phyloP scores from a whole-genome alignment of 164 flowering plant genomes.

The Stephania yunnanensis region DNA sequence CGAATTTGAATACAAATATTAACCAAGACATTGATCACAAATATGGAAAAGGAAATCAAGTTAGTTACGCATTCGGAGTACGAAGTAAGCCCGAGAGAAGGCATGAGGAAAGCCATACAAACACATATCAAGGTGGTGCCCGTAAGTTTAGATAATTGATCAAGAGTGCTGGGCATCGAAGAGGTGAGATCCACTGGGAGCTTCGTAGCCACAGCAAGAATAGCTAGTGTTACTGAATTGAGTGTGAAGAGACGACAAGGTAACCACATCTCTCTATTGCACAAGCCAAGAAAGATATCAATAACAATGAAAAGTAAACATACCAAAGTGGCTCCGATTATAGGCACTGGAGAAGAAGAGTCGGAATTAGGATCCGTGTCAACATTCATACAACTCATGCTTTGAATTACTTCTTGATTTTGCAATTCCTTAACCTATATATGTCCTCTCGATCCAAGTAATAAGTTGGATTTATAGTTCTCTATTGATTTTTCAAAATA shows the following conservation, averaged over 20 bases:
- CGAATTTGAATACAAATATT: neutral
- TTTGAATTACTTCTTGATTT: no score
- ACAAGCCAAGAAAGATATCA: neutral
- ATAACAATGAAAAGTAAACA: neutral
- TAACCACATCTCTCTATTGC: neutral
- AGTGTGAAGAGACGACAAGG: constrained; percentile 9
- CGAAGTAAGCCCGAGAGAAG: neutral
- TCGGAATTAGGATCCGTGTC: neutral
- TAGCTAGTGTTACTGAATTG: neutral
- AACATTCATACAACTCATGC: no score
- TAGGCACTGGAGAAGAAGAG: neutral
- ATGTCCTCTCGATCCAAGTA: no score
- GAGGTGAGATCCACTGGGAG: constrained; percentile 14
- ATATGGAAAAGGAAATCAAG: constrained; percentile 1
- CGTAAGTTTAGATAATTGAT: constrained; percentile 11
- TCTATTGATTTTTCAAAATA: no score
- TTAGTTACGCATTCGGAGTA: constrained; percentile 1
- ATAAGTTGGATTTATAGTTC: no score
- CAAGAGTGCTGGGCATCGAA: constrained; percentile 1
- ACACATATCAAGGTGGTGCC: neutral
- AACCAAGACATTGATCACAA: constrained; percentile 1
- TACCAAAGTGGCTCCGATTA: neutral
- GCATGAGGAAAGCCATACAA: constrained; percentile 8
- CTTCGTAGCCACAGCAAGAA: constrained; percentile 6
- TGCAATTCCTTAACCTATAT: no score